Percentiles rank a stretch among this genome's conserved stretches.
Conservation (phyloP, 1,284 basidiomycete genomes). For the Puccinia novopanici region DNA sequence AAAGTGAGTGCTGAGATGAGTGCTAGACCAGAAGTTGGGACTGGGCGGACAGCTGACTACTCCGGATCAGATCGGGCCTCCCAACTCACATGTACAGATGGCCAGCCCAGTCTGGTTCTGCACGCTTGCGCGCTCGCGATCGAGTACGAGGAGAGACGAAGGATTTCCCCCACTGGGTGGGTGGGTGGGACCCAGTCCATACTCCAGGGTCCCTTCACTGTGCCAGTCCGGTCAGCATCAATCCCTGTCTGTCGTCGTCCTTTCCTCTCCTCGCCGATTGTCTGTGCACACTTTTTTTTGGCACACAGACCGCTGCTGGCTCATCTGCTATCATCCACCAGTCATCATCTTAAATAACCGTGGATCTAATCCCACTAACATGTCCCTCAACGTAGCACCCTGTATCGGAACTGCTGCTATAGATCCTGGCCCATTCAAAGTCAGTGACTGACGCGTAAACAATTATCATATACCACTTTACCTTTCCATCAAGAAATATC, state of each 20-base stretch:
- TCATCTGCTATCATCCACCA: background rate
- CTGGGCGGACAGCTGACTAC: too few relatives aligned
- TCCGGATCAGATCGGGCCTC: too few relatives aligned
- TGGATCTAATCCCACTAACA: background rate
- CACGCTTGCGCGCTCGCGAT: background rate
- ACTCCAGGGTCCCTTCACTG: background rate
- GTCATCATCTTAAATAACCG: background rate
- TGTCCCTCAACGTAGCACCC: background rate
- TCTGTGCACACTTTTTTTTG: background rate
- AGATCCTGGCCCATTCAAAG: background rate
- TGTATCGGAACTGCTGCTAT: background rate
- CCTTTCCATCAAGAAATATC: constrained; percentile 7
- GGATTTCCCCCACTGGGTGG: too few relatives aligned
- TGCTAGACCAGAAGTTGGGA: too few relatives aligned
- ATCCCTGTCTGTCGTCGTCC: background rate
- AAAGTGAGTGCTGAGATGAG: too few relatives aligned
- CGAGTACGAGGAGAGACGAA: background rate
- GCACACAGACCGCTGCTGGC: background rate
- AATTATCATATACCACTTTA: background rate
- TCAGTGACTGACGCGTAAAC: background rate
- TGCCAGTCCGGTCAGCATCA: background rate
- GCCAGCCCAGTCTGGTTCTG: background rate
- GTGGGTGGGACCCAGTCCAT: background rate
- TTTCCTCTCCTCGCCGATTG: background rate
- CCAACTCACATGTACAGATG: too few relatives aligned